A percentile compares a stretch with the other conserved stretches of the same genome.
Evolutionary conservation across 1,284 basidiomycete genomes (phyloP).

Genomic region (Irpex sp.): DNA sequence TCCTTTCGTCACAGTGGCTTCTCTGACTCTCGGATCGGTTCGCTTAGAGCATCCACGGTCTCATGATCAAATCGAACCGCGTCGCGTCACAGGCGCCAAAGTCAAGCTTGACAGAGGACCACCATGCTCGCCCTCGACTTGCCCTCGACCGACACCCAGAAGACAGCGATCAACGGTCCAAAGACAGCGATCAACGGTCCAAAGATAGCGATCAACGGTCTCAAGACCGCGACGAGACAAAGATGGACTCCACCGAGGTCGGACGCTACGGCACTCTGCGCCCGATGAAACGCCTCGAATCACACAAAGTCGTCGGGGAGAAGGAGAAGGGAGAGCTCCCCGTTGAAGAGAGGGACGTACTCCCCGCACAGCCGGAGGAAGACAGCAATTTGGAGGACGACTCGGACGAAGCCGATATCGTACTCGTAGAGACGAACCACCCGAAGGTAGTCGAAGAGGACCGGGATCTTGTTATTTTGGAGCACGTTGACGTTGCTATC

Average conservation of each 20-base stretch:
- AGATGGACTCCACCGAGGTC: constrained; percentile 48
- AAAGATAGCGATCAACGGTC: too few relatives aligned
- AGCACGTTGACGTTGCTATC: constrained; percentile 46
- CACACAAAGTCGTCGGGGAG: constrained; percentile 37
- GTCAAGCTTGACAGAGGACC: too few relatives aligned
- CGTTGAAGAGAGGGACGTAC: constrained; percentile 20
- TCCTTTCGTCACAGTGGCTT: too few relatives aligned
- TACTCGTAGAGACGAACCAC: constrained; percentile 62
- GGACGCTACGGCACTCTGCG: constrained; percentile 61
- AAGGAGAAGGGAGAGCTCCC: constrained; percentile 16
- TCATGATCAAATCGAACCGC: neutral
- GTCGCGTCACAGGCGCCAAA: neutral
- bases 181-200: too few relatives aligned
- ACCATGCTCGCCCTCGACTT: too few relatives aligned
- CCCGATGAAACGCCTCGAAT: constrained; percentile 49
- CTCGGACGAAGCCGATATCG: constrained; percentile 47
- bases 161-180: too few relatives aligned
- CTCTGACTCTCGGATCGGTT: too few relatives aligned
- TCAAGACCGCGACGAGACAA: neutral
- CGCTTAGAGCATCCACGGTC: neutral
- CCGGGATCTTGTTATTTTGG: constrained; percentile 66
- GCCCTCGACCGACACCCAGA: too few relatives aligned
- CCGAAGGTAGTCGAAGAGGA: constrained; percentile 69
- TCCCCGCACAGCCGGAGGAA: constrained; percentile 20
- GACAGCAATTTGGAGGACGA: constrained; percentile 30